Evolutionary conservation across 78 protist species (phyloP), one percentile per base, ranked within the genome.

Genomic region (Anaeramoeba ignava): DNA sequence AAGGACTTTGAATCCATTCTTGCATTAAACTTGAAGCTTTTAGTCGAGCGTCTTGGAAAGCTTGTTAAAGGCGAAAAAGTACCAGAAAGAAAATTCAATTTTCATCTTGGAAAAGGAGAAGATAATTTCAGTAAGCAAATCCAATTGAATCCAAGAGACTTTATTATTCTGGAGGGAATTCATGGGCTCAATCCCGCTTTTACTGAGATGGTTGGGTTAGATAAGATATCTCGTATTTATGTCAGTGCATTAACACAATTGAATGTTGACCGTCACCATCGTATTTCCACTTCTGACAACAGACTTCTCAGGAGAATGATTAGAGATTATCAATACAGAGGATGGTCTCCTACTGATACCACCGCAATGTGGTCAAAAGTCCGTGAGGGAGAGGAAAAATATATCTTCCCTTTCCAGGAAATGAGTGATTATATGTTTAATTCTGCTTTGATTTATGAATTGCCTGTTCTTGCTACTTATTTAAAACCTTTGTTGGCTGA

Each of bases 151-250:
- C n/a, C n/a, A n/a, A n/a, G n/a, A n/a, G n/a, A n/a, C n/a, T 36
- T 89, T 73, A 2, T 89, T 1, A 78, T 89, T 42, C 78, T 86
- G 33, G 91, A 89, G 39, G 91, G 91, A 41, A 82, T 89, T 78
- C 88, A 86, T 41, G 73, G 84, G 12, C 40, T 86, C 36, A 89
- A 89, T 41, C 78, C 8, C 31, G 2, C 79, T 39, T 33, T 89
- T 33, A 87, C 91, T 27, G 83, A 0, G n/a, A 34, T 0, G 33
- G 39, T 89, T 0, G 37, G 73, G 39, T 40, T 42, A 42, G 91
- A 89, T 34, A 81, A 88, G 33, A 88, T 87, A 33, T 88, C 31
- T 84, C 79, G 82, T 42, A 87, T 89, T 38, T 89, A 87, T 80
- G 80, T 87, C 27, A 82, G 90, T 33, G 86, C 91, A 1, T 84